Percentiles rank a stretch among this genome's conserved stretches.
Conservation (phyloP, 768 basidiomycete genomes). For the Dentipellis sp. region DNA sequence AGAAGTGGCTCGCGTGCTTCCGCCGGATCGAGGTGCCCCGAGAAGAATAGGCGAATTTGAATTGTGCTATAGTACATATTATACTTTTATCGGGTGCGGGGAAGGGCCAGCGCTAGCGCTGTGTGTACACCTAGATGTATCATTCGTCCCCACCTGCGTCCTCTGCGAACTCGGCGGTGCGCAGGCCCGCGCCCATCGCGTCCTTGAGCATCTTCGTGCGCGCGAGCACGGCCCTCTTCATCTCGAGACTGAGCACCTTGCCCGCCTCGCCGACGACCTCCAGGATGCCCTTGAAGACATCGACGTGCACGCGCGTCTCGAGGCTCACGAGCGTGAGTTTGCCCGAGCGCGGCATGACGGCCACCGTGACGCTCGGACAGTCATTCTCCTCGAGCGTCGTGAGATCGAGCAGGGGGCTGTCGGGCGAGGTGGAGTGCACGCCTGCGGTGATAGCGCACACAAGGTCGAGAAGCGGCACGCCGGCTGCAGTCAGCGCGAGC, state of each 20-base stretch:
- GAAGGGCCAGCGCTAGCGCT: background rate
- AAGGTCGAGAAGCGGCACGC: slow-evolving; percentile 86
- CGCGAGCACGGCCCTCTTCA: slow-evolving; percentile 61
- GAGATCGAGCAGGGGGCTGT: slow-evolving; percentile 60
- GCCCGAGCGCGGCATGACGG: slow-evolving; percentile 79
- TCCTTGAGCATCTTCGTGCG: slow-evolving; percentile 55
- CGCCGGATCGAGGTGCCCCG: slow-evolving; percentile 37
- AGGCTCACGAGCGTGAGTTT: slow-evolving; percentile 84
- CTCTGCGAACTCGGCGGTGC: slow-evolving; percentile 7
- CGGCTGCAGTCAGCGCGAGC: slow-evolving; percentile 82
- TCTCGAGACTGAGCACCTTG: slow-evolving; percentile 71
- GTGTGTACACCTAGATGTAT: background rate
- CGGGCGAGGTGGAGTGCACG: slow-evolving; percentile 66
- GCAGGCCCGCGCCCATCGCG: slow-evolving; percentile 45
- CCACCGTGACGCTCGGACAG: slow-evolving; percentile 81
- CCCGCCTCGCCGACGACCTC: slow-evolving; percentile 70
- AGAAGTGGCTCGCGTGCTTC: slow-evolving; percentile 92
- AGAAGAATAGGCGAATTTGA: background rate
- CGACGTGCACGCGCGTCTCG: slow-evolving; percentile 91
- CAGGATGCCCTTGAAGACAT: slow-evolving; percentile 87
- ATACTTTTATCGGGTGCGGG: background rate
- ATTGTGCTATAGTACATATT: background rate
- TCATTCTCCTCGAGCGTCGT: slow-evolving; percentile 87
- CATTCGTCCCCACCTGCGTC: slow-evolving; percentile 10
- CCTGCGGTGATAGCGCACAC: slow-evolving; percentile 86